Base-by-base conservation (phyloP, 1,284 basidiomycete genomes). In the Termitomyces sp. region DNA sequence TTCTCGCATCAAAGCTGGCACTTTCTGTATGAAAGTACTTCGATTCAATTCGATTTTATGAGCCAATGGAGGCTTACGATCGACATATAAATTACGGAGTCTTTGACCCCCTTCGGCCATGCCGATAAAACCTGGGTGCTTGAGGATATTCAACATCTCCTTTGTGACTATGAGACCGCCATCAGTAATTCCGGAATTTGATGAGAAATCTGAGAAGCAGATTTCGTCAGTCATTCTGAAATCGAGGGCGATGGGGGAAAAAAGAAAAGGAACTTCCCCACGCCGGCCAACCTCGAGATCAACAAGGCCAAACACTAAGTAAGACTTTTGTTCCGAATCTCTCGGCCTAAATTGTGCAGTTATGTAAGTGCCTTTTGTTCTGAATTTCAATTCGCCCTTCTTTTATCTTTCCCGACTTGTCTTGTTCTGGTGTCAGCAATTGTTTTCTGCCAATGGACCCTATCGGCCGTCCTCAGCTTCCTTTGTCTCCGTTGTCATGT, bases 81-180 rank as follows among this genome's bases (percentile, higher is more conserved):
- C 58, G 24, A 67, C 62, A 54, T 79, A 78, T 44, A 80, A 64
- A 3, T 62, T 47, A 41, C 75, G 67, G 21, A 77, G 58, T 36
- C 33, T 64, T 44, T 77, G 65, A 2, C 74, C 69, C 12, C 72
- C 74, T 47, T 61, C 63, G 8, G 56, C 26, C 0, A 55, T 13
- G 9, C 60, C 62, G 17, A 80, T 62, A 57, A 67, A 71, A 1
- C 75, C 77, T 0, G 73, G 69, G 49, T 65, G 52, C 13, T 62
- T 53, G 12, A 79, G 62, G 28, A 80, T 70, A 1, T 51, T 33
- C n/a, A 54, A 53, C 72, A 80, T 76, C 44, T 72, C 65, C n/a
- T 58, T 56, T 1, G 74, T 68, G 3, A 78, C 62, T 2, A 50
- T 58, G 54, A 80, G 65, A 1, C 73, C 74, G 0, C 65, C 65